Percentiles rank a stretch among this genome's conserved stretches.
These are phyloP conservation scores for Pythium utonaiense DNA, from an alignment of 352 stramenopile genomes.

Conservation along the genomic window DNA sequence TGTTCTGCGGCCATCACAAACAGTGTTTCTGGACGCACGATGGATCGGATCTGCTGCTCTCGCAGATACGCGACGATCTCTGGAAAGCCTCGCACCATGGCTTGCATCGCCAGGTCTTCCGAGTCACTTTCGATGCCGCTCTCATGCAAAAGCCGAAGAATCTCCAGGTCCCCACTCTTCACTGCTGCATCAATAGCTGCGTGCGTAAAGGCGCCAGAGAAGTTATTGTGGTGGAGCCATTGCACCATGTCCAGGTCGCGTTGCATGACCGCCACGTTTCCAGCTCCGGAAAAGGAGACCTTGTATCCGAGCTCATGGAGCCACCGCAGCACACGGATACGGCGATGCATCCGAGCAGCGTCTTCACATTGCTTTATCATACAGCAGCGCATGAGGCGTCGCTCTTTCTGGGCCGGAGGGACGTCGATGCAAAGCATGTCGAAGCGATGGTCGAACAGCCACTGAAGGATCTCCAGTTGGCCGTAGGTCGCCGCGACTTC, in stretches of 20 bases:
- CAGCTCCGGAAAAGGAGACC: background rate
- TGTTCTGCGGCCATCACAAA: slow-evolving; percentile 3
- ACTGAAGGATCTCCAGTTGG: slow-evolving; percentile 19
- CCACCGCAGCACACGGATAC: slow-evolving; percentile 16
- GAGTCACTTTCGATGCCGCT: background rate
- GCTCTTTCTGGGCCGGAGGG: slow-evolving; percentile 1
- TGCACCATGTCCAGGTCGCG: slow-evolving; percentile 18
- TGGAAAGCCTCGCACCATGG: slow-evolving; percentile 8
- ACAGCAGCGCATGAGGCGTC: slow-evolving; percentile 9
- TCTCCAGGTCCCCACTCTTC: slow-evolving; percentile 3
- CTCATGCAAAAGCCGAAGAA: slow-evolving; percentile 3
- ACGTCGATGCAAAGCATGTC: slow-evolving; percentile 17
- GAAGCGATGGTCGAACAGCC: slow-evolving; percentile 14
- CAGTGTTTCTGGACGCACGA: slow-evolving; percentile 5
- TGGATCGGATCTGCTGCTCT: background rate
- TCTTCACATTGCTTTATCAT: slow-evolving; percentile 2
- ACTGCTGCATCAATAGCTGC: slow-evolving; percentile 7
- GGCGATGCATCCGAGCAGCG: background rate
- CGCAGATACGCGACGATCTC: slow-evolving; percentile 9
- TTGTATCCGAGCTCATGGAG: slow-evolving; percentile 14
- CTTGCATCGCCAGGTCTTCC: slow-evolving; percentile 1
- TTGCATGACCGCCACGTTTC: slow-evolving; percentile 3
- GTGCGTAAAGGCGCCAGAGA: background rate
- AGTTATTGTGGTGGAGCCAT: slow-evolving; percentile 7
- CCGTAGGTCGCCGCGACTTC: slow-evolving; percentile 5